Evolutionary conservation across 129 eudicot genomes (phyloP).

Genomic region (Saussurea involucrata): DNA sequence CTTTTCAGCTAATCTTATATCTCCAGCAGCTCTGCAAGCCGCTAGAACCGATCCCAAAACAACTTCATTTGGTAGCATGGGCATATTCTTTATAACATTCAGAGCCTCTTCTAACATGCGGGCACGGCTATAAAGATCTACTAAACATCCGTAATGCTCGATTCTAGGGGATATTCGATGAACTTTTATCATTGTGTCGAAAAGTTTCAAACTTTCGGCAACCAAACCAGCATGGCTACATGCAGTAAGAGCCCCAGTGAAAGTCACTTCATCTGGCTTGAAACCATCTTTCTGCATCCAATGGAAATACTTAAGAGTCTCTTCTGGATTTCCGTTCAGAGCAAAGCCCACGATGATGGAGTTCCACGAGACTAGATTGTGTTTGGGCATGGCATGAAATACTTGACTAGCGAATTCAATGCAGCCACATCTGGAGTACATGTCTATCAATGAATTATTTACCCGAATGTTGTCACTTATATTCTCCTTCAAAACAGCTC

Average conservation of each 20-base stretch:
- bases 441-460: slow-evolving; percentile 52
- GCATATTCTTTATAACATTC: slow-evolving; percentile 37
- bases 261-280: slow-evolving; percentile 55
- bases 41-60: slow-evolving; percentile 48
- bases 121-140: slow-evolving; percentile 57
- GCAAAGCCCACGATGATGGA: slow-evolving; percentile 56
- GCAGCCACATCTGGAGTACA: slow-evolving; percentile 61
- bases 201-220: slow-evolving; percentile 33
- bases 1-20: slow-evolving; percentile 47
- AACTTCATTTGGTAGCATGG: slow-evolving; percentile 59
- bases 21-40: slow-evolving; percentile 48
- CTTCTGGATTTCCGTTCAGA: slow-evolving; percentile 42
- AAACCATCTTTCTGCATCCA: slow-evolving; percentile 44
- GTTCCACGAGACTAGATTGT: slow-evolving; percentile 58
- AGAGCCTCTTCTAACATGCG: slow-evolving; percentile 51
- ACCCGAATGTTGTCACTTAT: slow-evolving; percentile 34
- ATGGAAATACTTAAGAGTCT: slow-evolving; percentile 38
- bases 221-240: slow-evolving; percentile 64
- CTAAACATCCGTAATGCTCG: slow-evolving; percentile 66
- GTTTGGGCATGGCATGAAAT: slow-evolving; percentile 38
- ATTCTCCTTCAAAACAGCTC: slow-evolving; percentile 17
- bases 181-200: slow-evolving; percentile 34
- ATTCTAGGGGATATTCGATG: slow-evolving; percentile 44
- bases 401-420: slow-evolving; percentile 47
- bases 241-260: slow-evolving; percentile 60